These are phyloP conservation scores for Calocybe gambosa DNA, from an alignment of 1,284 basidiomycete genomes.

Conservation along the genomic window DNA sequence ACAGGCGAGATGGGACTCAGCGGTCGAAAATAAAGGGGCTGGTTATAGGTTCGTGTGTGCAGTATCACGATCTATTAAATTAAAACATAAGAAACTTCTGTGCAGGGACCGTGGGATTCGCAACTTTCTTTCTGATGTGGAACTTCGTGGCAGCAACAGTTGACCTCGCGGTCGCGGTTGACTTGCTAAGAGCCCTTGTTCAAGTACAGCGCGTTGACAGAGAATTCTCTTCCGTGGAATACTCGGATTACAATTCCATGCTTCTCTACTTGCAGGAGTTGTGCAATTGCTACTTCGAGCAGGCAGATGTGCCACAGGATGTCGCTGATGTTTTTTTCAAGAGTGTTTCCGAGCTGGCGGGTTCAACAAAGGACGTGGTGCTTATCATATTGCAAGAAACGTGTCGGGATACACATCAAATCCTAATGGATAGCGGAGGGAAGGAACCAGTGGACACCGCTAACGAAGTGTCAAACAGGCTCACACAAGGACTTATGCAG, in stretches of 20 bases:
- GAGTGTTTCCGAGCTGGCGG: slow-evolving; percentile 16
- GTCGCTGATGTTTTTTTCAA: slow-evolving; percentile 23
- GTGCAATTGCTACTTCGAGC: slow-evolving; percentile 15
- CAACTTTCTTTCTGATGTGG: slow-evolving; percentile 19
- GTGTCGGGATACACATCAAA: slow-evolving; percentile 22
- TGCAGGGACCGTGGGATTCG: slow-evolving; percentile 13
- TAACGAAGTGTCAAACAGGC: background rate
- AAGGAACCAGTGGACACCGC: slow-evolving; percentile 18
- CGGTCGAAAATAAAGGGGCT: slow-evolving; percentile 26
- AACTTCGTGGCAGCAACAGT: slow-evolving; percentile 16
- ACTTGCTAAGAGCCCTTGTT: slow-evolving; percentile 21
- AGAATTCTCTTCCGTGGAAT: slow-evolving; percentile 20
- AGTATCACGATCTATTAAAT: background rate
- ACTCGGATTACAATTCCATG: slow-evolving; percentile 19
- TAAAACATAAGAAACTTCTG: background rate
- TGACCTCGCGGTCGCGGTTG: slow-evolving; percentile 20
- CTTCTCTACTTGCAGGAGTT: slow-evolving; percentile 22
- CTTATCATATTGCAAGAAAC: slow-evolving; percentile 20
- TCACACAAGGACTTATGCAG: slow-evolving; percentile 7
- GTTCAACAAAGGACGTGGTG: slow-evolving; percentile 15
- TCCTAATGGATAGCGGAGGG: slow-evolving; percentile 19
- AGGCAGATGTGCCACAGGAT: slow-evolving; percentile 12
- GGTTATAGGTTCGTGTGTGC: slow-evolving; percentile 21
- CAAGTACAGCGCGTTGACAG: slow-evolving; percentile 25
- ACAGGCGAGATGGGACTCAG: slow-evolving; percentile 26